Base-by-base conservation (phyloP, 495 filamentous ascomycete species). In the Penicillium bialowiezense region DNA sequence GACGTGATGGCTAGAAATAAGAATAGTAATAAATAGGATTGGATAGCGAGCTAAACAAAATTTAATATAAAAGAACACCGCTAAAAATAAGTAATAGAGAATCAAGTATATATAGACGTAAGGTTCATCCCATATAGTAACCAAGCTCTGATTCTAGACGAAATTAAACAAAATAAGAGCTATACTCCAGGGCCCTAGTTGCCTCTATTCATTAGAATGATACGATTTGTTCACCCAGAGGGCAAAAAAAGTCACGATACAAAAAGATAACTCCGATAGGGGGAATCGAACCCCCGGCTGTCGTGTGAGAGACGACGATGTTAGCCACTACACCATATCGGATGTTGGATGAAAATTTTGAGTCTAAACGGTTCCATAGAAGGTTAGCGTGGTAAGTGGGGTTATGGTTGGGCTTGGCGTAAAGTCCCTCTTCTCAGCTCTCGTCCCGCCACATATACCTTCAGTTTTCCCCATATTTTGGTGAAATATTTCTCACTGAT, bases 151-250 rank as follows among this genome's bases (percentile, higher is more conserved):
- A 52, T 75, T 76, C 60, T 59, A 69, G 7, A 69, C 69, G 36
- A 76, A 65, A 34, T 72, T 73, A 41, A 74, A 56, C 7, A 74
- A 56, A n/a, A 75, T 51, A 9, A 75, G 53, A n/a, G 54, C 71
- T 6, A 59, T 50, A n/a, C n/a, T n/a, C n/a, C n/a, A n/a, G n/a
- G n/a, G n/a, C n/a, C n/a, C n/a, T n/a, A n/a, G n/a, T n/a, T n/a
- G n/a, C n/a, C n/a, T n/a, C n/a, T n/a, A n/a, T n/a, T n/a, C n/a
- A n/a, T n/a, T n/a, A n/a, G n/a, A n/a, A n/a, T n/a, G n/a, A n/a
- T n/a, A n/a, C n/a, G n/a, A n/a, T n/a, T n/a, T n/a, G n/a, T n/a
- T n/a, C n/a, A n/a, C n/a, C n/a, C n/a, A 24, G 17, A 42, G 5
- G 14, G 3, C 15, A 24, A 36, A 42, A 37, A 33, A 17, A 28